Base-by-base conservation (phyloP, 2,329 filamentous ascomycete genomes). In the Penicillium hordei region DNA sequence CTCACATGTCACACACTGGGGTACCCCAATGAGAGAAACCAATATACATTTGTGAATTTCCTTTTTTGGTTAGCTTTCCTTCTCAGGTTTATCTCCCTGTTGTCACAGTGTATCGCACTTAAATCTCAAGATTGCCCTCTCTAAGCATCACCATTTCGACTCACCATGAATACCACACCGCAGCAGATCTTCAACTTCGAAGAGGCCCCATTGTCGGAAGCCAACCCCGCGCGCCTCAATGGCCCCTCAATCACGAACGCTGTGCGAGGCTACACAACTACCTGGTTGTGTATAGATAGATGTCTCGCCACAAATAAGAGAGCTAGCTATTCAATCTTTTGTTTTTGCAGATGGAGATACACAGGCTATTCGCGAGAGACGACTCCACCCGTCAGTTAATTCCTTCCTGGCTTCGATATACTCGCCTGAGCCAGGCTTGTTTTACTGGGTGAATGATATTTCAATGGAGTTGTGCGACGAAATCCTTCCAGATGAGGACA, bases 231-330 rank as follows among this genome's bases (percentile, higher is more conserved):
- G 5, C 54, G 52, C 23, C 21, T 52, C 36, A 43, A 60, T 17
- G 52, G 39, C 29, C 38, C 13, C 54, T 65, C 19, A 59, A 64
- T 38, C 60, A 61, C 43, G 53, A 61, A 23, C 60, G 60, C 33
- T 68, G 61, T 38, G 63, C 63, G 3, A 60, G 56, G 53, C 23
- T 67, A 48, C 65, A 66, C 40, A 68, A 66, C 52, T 66, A 67
- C 53, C 23, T 67, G 3, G 65, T 61, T 34, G 58, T 52, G 15
- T 67, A 63, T 55, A 59, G 31, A 43, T 68, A 50, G 58, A 62
- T 65, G 56, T 61, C 60, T 33, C 58, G 43, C 43, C 19, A 65
- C 34, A 39, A 43, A 45, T 38, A 43, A 60, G 39, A 60, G 4
- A 38, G 3, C 52, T 63, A 51, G 60, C 52, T 12, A 31, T 46